Percentiles rank a stretch among this genome's conserved stretches.
phyloP scores from a whole-genome alignment of 2,329 filamentous ascomycete genomes.

The Tolypocladium pustulatum region DNA sequence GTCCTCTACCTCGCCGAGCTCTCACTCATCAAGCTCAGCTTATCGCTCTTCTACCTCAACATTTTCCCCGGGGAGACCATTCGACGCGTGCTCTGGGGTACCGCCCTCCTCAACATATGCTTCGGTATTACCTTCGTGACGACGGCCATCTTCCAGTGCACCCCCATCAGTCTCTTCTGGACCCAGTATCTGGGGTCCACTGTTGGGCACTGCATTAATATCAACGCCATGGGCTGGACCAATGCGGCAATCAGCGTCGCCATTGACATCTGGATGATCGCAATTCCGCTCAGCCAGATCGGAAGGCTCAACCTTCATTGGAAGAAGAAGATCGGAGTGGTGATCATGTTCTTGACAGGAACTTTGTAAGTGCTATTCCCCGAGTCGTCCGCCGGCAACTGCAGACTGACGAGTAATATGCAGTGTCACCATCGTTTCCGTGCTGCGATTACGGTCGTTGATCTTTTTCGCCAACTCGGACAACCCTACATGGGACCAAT shows the following conservation, averaged over 20 bases:
- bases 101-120: neutral
- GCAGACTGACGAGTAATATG: neutral
- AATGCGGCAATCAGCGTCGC: conserved; percentile 35
- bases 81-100: conserved; percentile 25
- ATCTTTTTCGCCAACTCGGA: neutral
- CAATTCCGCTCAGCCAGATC: conserved; percentile 31
- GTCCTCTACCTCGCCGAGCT: conserved; percentile 30
- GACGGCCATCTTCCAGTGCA: conserved; percentile 27
- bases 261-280: conserved; percentile 35
- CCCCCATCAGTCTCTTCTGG: conserved; percentile 33
- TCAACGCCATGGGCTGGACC: conserved; percentile 34
- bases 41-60: conserved; percentile 39
- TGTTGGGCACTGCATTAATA: conserved; percentile 32
- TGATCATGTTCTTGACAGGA: conserved; percentile 33
- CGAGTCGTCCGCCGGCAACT: neutral
- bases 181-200: conserved; percentile 28
- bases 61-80: conserved; percentile 30
- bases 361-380: conserved; percentile 15
- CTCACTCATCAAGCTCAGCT: conserved; percentile 31
- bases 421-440: neutral
- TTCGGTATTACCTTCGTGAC: neutral
- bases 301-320: conserved; percentile 24
- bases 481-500: conserved; percentile 1
- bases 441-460: neutral
- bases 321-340: conserved; percentile 31